Base-by-base conservation (phyloP, 2,329 filamentous ascomycete species). In the Phyllachora maydis region DNA sequence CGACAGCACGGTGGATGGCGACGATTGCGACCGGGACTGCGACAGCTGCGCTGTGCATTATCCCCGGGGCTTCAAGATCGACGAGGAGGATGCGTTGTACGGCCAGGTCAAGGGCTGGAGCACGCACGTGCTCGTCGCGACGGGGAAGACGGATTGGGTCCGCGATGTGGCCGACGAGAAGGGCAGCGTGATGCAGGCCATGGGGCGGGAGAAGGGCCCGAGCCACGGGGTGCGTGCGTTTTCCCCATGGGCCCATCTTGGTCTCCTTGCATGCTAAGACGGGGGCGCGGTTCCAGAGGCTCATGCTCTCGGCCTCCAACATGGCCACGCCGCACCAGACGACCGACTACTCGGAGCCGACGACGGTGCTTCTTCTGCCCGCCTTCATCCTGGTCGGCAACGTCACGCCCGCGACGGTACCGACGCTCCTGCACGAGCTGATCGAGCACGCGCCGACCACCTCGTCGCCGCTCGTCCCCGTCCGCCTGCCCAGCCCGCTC, bases 71-170 rank as follows among this genome's bases (percentile, higher is more conserved):
- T 74, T 73, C 50, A 68, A 71, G 39, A 67, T 92, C 26, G 76
- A 95, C 27, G 64, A 74, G 43, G 52, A 59, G 5, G 81, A 92
- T 41, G 55, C 70, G 36, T 52, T 98, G 23, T 95, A 90, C 42
- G 88, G 85, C 1, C 59, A 76, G 28, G 65, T 93, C 31, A 77
- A 81, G 40, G 79, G 70, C 17, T 95, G 81, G 76, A 72, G 67
- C 39, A 88, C 82, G 11, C 88, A 98, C 49, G 43, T 92, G 30
- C 54, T 98, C 16, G 81, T 95, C 10, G 88, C 81, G 13, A 98
- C 88, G n/a, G 79, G 82, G 30, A 92, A 93, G 63, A 64, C 72
- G 14, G 88, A 98, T 49, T 98, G 88, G 88, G 75, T 85, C 40
- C 54, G 78, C 29, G 75, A 91, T 51, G 78, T 92, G 21, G 68